Percentiles rank a stretch among this genome's conserved stretches.
These are phyloP conservation scores for Hypoxylon cercidicola DNA, from an alignment of 495 filamentous ascomycete species.

Conservation along the genomic window DNA sequence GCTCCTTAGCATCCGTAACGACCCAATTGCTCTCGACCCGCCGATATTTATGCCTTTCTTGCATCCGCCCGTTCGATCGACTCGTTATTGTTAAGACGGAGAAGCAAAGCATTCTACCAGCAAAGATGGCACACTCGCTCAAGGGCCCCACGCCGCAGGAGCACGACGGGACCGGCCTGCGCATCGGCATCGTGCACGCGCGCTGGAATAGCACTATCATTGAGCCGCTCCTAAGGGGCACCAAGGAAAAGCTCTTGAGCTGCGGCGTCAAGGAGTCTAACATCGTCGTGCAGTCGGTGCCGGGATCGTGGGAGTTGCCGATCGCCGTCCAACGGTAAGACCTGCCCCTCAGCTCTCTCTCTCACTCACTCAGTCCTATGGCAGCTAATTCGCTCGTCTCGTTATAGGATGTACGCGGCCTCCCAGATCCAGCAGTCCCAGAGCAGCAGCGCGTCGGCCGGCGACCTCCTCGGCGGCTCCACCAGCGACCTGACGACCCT, in stretches of 20 bases:
- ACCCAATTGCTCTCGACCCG: constrained; percentile 13
- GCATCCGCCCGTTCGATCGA: constrained; percentile 3
- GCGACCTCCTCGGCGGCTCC: constrained; percentile 79
- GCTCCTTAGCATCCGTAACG: constrained; percentile 9
- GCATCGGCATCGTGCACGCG: constrained; percentile 94
- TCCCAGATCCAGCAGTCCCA: constrained; percentile 85
- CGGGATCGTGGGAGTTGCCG: constrained; percentile 93
- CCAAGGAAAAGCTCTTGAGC: constrained; percentile 59
- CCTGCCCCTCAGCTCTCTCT: not conserved
- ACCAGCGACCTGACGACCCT: constrained; percentile 67
- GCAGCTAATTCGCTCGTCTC: not conserved
- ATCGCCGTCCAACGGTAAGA: constrained; percentile 82
- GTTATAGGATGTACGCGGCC: constrained; percentile 77
- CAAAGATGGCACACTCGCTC: constrained; percentile 46
- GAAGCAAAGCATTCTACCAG: not conserved
- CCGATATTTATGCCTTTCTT: constrained; percentile 1
- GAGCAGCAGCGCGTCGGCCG: constrained; percentile 70
- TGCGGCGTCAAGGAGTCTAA: constrained; percentile 87
- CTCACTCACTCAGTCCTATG: too few relatives aligned
- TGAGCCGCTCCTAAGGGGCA: constrained; percentile 78
- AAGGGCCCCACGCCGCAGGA: constrained; percentile 59
- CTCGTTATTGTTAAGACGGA: not conserved
- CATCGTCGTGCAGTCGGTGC: constrained; percentile 88
- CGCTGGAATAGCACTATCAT: constrained; percentile 89
- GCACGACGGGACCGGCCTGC: constrained; percentile 78